These are phyloP conservation scores for Cenchrus americanus DNA, from an alignment of 176 grass and related monocot species.

Conservation along the genomic window DNA sequence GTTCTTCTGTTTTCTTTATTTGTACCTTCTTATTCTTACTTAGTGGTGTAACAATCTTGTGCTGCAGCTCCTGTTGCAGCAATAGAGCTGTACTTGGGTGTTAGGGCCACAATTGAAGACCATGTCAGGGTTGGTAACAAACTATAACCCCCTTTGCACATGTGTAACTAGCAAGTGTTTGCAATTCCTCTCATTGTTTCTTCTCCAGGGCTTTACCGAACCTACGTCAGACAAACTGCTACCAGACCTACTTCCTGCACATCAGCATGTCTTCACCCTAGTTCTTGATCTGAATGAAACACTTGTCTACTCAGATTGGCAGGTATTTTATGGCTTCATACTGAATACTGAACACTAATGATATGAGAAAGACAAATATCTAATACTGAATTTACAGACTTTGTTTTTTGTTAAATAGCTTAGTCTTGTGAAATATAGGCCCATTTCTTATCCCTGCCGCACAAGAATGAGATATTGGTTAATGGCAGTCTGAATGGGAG, in stretches of 20 bases:
- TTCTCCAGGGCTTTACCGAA: constrained; percentile 87
- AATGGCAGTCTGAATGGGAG: not conserved
- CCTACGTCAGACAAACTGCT: constrained; percentile 94
- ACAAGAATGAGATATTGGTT: not conserved
- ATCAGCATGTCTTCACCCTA: constrained; percentile 76
- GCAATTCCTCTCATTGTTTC: constrained; percentile 1
- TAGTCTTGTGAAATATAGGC: constrained; percentile 12
- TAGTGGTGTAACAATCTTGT: constrained; percentile 26
- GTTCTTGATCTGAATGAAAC: constrained; percentile 97
- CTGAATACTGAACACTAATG: not conserved
- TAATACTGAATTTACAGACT: not conserved
- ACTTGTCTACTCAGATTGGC: constrained; percentile 91
- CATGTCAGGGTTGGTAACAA: constrained; percentile 74
- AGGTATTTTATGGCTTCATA: constrained; percentile 50
- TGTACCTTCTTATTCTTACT: constrained; percentile 29
- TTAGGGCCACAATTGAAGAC: constrained; percentile 66
- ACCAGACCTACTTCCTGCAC: constrained; percentile 75
- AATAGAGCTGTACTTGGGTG: constrained; percentile 73
- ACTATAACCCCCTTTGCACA: constrained; percentile 15
- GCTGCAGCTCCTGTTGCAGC: constrained; percentile 63
- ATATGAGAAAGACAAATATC: not conserved
- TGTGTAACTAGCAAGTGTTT: constrained; percentile 12
- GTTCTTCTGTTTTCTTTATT: constrained; percentile 22
- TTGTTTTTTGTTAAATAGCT: not conserved
- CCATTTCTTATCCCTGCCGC: not conserved